Evolutionary conservation across 208 protist genomes (phyloP), one percentile per base, ranked within the genome.

Genomic region (Porcisia deanei): DNA sequence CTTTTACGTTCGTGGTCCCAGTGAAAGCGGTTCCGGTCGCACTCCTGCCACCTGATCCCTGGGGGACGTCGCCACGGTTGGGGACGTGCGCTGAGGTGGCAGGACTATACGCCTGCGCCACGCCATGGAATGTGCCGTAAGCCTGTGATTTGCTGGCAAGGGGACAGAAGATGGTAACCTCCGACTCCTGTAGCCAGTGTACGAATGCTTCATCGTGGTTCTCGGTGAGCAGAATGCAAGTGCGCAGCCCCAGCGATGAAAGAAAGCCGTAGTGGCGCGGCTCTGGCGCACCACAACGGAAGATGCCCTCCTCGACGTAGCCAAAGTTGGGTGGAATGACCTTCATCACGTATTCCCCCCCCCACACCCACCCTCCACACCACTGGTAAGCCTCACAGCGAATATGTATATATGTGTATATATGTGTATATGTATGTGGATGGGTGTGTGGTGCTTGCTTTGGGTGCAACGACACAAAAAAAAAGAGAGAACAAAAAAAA

Each of bases 201-300:
- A 96, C 70, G 87, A 99, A 98, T 43, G 91, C 78, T 63, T 93
- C 80, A 53, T 98, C 92, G 30, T 96, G 86, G 59, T 93, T 96
- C 39, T 98, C 94, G 2, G 98, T 98, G 55, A 99, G 86, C 66
- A 97, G 93, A 39, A 99, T 95, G 77, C 99, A 97, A 39, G 93
- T 99, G 66, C 97, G 96, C 55, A 99, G 84, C 25, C 93, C 83
- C 18, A 99, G 87, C 22, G 95, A 98, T 39, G 98, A 91, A 16
- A 99, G 89, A 79, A 99, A 99, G 45, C 98, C 90, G 78, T 99
- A 99, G 76, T 99, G 99, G 10, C 98, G 85, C 79, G 98, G 93
- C 70, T 94, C 96, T 4, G 99, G 98, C 54, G 96, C 82, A n/a
- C 98, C 98, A 43, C 94, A 98, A 70, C 99, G 88, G 80, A 98